Evolutionary conservation across 208 protist species (phyloP), one percentile per base, ranked within the genome.

Genomic region (Trypanosoma theileri): DNA sequence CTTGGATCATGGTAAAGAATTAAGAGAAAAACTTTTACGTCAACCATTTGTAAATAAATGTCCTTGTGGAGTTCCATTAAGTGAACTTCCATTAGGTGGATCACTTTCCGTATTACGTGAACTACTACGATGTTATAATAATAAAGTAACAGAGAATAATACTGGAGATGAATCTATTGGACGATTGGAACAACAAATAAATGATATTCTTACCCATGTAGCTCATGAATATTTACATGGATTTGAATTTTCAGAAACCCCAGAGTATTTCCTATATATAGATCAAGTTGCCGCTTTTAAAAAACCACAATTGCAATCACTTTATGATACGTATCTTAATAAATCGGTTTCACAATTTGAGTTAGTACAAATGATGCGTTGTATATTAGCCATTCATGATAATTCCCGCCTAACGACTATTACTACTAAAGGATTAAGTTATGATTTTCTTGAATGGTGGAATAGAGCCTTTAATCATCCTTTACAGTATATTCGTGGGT

Each of bases 281-380:
- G 91, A 96, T 66, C 91, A 93, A 59, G 88, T 88, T 0, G 82
- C 84, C 45, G 92, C 85, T 10, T 92, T 94, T 59, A 70, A 86
- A 4, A 80, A 88, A 40, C 88, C 88, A 55, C 77, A 74, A 19
- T 73, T 60, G 22, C 75, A 80, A 17, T 93, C 91, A 41, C 67
- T 90, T 4, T 96, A 94, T 66, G 91, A 94, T 55, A 75, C 89
- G 44, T 84, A 92, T 48, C 89, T 96, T 63, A 91, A 86, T 41
- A 82, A 93, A 51, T 88, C 77, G 12, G 89, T 91, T 26, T 88
- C 84, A 0, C 78, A 89, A 52, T 91, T 89, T 66, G 80, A 92
- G 59, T 72, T 96, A 19, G 81, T 86, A 66, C 73, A 84, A 28
- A 96, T 96, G 91, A 92, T 96, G 86, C 82, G 88, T 69, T 89